Evolutionary conservation across 306 rosid genomes (phyloP).

Genomic region (Amphicarpaea edgeworthii): DNA sequence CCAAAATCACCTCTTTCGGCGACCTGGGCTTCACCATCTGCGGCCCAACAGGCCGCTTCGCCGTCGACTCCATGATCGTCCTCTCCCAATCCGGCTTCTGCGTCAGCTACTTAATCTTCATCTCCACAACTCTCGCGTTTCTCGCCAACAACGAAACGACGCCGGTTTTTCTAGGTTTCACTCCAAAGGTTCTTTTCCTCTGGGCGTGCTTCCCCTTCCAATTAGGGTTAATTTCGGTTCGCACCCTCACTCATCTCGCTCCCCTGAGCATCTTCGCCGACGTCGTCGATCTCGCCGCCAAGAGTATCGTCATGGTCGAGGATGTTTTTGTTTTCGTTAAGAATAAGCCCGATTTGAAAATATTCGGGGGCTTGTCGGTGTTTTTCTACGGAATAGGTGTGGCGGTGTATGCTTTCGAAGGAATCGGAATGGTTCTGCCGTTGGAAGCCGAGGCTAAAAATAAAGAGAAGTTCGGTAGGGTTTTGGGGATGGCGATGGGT

Average conservation of each 20-base stretch:
- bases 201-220: constrained; percentile 82
- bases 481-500: constrained; percentile 63
- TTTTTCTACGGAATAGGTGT: constrained; percentile 78
- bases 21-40: constrained; percentile 69
- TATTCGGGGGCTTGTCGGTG: constrained; percentile 67
- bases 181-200: constrained; percentile 57
- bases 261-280: constrained; percentile 82
- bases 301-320: constrained; percentile 71
- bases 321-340: constrained; percentile 55
- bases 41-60: constrained; percentile 62
- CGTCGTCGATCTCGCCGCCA: constrained; percentile 64
- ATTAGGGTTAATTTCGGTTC: constrained; percentile 70
- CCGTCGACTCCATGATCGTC: constrained; percentile 68
- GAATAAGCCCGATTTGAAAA: constrained; percentile 55
- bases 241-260: constrained; percentile 72
- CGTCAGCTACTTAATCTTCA: constrained; percentile 74
- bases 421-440: constrained; percentile 74
- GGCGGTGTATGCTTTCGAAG: constrained; percentile 80
- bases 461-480: constrained; percentile 66
- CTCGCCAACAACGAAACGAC: constrained; percentile 35
- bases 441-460: constrained; percentile 69
- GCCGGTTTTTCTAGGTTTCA: constrained; percentile 51
- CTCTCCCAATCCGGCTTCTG: constrained; percentile 78
- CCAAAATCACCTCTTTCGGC: constrained; percentile 70
- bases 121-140: constrained; percentile 57